Conservation (phyloP, 2,329 filamentous ascomycete species). For the Fusarium sp. region DNA sequence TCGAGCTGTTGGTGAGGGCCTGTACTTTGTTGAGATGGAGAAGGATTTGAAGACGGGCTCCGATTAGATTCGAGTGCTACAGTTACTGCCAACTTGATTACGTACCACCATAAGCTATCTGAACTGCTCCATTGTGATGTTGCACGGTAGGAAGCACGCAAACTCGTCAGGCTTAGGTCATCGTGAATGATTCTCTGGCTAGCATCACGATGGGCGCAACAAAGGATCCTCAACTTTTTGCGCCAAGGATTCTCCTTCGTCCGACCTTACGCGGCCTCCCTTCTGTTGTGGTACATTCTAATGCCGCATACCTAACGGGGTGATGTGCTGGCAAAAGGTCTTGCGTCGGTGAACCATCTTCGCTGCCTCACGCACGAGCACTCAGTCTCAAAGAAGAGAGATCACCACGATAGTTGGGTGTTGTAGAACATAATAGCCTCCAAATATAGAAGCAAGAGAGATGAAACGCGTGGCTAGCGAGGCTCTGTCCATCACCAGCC, state of each 20-base stretch:
- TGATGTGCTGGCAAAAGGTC: neutral
- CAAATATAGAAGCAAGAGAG: constrained; percentile 22
- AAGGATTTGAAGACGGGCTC: constrained; percentile 44
- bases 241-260: neutral
- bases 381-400: too few species aligned
- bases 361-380: neutral
- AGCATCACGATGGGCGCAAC: too few species aligned
- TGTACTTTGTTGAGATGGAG: constrained; percentile 56
- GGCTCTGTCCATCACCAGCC: constrained; percentile 24
- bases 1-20: constrained; percentile 45
- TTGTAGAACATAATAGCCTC: neutral
- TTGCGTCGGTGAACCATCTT: neutral
- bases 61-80: neutral
- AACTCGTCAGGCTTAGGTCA: too few species aligned
- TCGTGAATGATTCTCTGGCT: neutral
- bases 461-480: constrained; percentile 39
- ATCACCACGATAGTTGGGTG: too few species aligned
- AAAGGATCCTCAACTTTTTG: too few species aligned
- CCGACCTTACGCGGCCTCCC: neutral
- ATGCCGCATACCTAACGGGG: neutral
- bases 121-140: too few species aligned
- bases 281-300: neutral
- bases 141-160: too few species aligned
- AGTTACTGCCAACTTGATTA: too few species aligned
- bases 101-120: too few species aligned